phyloP scores from a whole-genome alignment of 2,329 filamentous ascomycete genomes.

The Talaromyces atroroseus region DNA sequence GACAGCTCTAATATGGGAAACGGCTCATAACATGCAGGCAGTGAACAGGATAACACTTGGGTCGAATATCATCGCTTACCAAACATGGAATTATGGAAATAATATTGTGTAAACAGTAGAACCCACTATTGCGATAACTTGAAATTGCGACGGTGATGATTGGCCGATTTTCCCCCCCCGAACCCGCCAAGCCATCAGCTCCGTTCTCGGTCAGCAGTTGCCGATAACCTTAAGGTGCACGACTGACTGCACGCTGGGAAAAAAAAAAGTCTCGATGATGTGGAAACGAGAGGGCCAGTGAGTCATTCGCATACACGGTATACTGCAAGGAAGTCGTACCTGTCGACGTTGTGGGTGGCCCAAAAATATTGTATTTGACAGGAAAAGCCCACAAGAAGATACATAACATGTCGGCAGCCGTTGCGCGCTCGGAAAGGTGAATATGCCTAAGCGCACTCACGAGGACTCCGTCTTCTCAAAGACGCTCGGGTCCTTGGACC shows the following conservation, averaged over 20 bases:
- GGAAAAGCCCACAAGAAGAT: neutral
- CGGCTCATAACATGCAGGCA: no score
- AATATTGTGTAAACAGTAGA: no score
- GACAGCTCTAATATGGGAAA: no score
- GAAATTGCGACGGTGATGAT: neutral
- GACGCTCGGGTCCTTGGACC: constrained; percentile 1
- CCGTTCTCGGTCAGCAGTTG: neutral
- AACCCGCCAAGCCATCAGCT: neutral
- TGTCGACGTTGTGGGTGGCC: neutral
- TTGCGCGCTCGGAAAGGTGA: constrained; percentile 10
- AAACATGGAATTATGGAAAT: no score
- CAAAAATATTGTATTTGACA: neutral
- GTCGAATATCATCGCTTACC: no score
- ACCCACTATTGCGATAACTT: no score
- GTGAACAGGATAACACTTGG: no score
- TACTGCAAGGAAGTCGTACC: neutral
- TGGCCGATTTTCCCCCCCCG: neutral
- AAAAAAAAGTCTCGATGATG: neutral
- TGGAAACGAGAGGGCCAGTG: neutral
- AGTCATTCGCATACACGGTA: neutral
- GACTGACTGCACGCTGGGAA: neutral
- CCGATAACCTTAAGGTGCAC: neutral
- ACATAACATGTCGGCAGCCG: constrained; percentile 6
- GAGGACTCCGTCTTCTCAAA: constrained; percentile 13
- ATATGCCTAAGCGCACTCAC: constrained; percentile 14